Evolutionary conservation across 768 basidiomycete species (phyloP), one percentile per base, ranked within the genome.

Genomic region (Chalciporus chontae): DNA sequence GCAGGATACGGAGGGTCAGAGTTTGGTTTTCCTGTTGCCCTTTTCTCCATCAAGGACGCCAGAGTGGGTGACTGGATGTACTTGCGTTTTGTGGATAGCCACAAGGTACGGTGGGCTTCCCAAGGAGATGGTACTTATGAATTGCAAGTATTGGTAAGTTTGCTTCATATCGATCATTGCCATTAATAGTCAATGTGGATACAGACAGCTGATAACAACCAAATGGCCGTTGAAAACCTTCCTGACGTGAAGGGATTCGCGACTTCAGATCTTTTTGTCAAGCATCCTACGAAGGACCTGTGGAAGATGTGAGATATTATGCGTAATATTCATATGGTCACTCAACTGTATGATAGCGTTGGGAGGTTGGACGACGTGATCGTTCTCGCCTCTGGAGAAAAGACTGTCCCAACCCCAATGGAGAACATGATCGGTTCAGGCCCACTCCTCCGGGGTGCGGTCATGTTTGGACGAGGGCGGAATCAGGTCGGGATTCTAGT

Each of bases 251-350:
- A 73, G 34, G 50, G 47, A 2, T 59, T 73, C 45, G 73, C 71
- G 0, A 77, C 73, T 1, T 69, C 70, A 0, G 78, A 77, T 62
- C 43, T 80, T 3, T 75, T 73, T 52, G 50, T 69, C 9, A 67
- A 60, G 18, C 78, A 79, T 54, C 77, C 79, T 0, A 70, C 71
- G 2, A 72, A 69, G 37, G 51, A 67, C 2, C 5, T 73, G 26
- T 80, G 75, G 73, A 75, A 67, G 54, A 68, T 77, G 26, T 26
- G 26, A 6, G 26, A 4, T 8, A 7, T 26, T 2, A 3, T 26
- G 8, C 21, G 26, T 8, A 6, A 26, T 26, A 2, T 26, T 26
- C 26, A 8, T 26, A 6, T 26, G 8, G 26, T 6, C 26, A 4
- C 26, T 7, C 26, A 8, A 26, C 7, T 26, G 26, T 7, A 6